A percentile compares a stretch with the other conserved stretches of the same genome.
These are phyloP conservation scores for Adiantum capillusveneris DNA, from an alignment of 75 land plant genomes.

Conservation along the genomic window DNA sequence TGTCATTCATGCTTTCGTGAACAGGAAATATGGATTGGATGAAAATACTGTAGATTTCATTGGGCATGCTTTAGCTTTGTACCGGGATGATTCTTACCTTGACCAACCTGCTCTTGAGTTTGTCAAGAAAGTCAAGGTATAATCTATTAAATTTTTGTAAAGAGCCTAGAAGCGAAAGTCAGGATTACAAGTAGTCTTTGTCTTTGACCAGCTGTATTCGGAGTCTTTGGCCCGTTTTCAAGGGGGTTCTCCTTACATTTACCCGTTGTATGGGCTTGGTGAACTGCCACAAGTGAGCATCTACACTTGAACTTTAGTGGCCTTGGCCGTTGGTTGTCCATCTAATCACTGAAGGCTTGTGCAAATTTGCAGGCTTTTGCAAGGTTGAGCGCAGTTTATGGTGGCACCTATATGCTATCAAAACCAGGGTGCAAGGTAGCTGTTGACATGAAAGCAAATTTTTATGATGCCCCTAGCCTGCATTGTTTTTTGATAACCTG, in stretches of 20 bases:
- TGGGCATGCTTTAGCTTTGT: conserved; percentile 92
- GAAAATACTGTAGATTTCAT: conserved; percentile 88
- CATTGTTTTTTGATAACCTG: background rate
- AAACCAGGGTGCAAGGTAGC: conserved; percentile 91
- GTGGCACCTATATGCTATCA: conserved; percentile 93
- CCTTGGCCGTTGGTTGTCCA: too few relatives aligned
- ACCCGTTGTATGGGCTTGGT: conserved; percentile 88
- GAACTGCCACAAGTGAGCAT: conserved; percentile 82
- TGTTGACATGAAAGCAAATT: background rate
- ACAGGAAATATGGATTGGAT: conserved; percentile 84
- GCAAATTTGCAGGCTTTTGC: conserved; percentile 63
- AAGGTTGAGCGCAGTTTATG: conserved; percentile 91
- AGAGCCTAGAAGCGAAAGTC: too few relatives aligned
- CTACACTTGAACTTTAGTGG: too few relatives aligned
- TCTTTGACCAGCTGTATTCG: conserved; percentile 58
- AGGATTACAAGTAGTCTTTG: too few relatives aligned
- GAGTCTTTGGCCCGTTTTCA: conserved; percentile 91
- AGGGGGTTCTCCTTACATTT: conserved; percentile 98
- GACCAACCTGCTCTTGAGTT: conserved; percentile 68
- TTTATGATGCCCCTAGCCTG: background rate
- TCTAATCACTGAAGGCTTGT: too few relatives aligned
- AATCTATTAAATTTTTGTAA: background rate
- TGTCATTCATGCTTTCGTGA: background rate
- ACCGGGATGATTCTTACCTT: conserved; percentile 75
- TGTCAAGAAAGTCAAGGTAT: conserved; percentile 86